Evolutionary conservation across 2,329 filamentous ascomycete genomes (phyloP).

Genomic region (Fusarium stilboides): DNA sequence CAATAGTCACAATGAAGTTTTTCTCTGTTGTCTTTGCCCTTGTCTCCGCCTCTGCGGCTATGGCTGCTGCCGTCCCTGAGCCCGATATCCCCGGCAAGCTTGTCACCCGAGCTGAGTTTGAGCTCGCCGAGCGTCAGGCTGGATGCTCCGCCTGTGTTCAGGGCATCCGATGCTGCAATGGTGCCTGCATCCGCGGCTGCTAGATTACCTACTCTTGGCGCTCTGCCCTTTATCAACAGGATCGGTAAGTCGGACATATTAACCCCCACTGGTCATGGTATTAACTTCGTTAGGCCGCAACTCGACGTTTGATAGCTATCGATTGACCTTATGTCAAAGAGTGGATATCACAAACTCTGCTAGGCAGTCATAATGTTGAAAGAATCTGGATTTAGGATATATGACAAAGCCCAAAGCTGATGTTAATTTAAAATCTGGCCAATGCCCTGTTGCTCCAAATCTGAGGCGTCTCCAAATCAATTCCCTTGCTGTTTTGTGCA

Average conservation of each 20-base stretch:
- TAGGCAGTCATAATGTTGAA: no score
- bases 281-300: neutral
- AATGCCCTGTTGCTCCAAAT: no score
- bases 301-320: neutral
- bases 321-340: neutral
- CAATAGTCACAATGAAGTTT: neutral
- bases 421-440: no score
- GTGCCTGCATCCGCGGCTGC: neutral
- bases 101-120: neutral
- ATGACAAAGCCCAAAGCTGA: neutral
- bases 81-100: neutral
- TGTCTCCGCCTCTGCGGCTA: neutral
- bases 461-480: no score
- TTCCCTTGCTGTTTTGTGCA: no score
- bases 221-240: neutral
- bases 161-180: neutral
- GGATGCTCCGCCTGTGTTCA: neutral
- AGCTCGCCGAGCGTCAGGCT: neutral
- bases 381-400: neutral
- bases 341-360: neutral
- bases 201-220: neutral
- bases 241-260: neutral
- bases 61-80: neutral
- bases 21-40: neutral
- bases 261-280: neutral